Evolutionary conservation across 1,284 basidiomycete species (phyloP).

Genomic region (Melampsora americana): DNA sequence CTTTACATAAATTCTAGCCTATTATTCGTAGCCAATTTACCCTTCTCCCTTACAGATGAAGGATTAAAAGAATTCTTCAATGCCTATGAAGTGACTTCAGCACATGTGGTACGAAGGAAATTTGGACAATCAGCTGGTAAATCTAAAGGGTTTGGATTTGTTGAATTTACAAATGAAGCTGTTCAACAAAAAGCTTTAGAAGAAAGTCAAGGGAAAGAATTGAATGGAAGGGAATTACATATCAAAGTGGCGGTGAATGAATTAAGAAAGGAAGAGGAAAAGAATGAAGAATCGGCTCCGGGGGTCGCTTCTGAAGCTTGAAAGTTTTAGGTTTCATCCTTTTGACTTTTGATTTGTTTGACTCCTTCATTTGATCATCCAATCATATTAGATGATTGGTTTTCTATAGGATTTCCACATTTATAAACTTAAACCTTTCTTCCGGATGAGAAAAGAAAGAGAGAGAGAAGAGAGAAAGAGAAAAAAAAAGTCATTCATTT

Average conservation of each 20-base stretch:
- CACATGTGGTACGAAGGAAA: slow-evolving; percentile 77
- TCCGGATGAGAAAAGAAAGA: too few relatives aligned
- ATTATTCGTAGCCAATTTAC: slow-evolving; percentile 90
- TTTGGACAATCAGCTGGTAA: slow-evolving; percentile 69
- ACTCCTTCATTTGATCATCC: too few relatives aligned
- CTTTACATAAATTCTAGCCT: slow-evolving; percentile 55
- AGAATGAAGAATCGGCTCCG: slow-evolving; percentile 6
- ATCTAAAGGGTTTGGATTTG: slow-evolving; percentile 91
- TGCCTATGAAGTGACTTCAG: slow-evolving; percentile 72
- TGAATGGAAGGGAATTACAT: slow-evolving; percentile 54
- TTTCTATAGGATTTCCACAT: too few relatives aligned
- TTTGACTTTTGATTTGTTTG: too few relatives aligned
- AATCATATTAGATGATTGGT: too few relatives aligned
- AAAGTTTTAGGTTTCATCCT: too few relatives aligned
- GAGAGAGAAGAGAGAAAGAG: too few relatives aligned
- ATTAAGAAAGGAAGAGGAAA: slow-evolving; percentile 23
- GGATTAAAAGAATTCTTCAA: slow-evolving; percentile 73
- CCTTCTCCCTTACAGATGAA: slow-evolving; percentile 80
- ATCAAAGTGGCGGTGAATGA: slow-evolving; percentile 48
- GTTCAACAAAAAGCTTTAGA: slow-evolving; percentile 79
- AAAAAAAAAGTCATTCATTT: too few relatives aligned
- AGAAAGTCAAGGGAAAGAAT: slow-evolving; percentile 73
- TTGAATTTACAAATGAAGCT: slow-evolving; percentile 77
- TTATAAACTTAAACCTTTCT: too few relatives aligned
- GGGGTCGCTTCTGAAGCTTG: background rate